Base-by-base conservation (phyloP, 371 early-diverging fungal species). In the Entomophthora muscae region DNA sequence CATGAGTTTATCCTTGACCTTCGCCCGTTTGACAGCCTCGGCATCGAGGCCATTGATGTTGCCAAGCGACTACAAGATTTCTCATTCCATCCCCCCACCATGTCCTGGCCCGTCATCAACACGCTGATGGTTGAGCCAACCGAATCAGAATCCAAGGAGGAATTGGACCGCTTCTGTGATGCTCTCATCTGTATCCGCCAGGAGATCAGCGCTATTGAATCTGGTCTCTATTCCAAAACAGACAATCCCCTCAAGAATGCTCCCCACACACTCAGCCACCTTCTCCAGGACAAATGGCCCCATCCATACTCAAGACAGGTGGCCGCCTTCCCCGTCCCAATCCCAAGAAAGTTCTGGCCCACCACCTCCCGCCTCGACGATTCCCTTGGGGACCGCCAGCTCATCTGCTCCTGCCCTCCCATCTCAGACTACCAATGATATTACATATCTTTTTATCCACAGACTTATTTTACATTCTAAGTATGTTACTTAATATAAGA, bases 41-140 rank as follows among this genome's bases (percentile, higher is more conserved):
- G 86, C 51, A 76, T 97, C 70, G 86, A 90, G 70, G 95, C 91
- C 28, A 88, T 95, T 58, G 98, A 97, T 70, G 82, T 97, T 68
- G 98, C 98, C 72, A 97, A 97, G 82, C 88, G 98, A 62, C 82
- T 97, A 61, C 90, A 93, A 76, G 98, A 97, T 76, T 97, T 94
- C 70, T 91, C 93, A 26, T 95, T 95, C 85, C 98, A 97, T 76
- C 82, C 85, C 32, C 98, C 98, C 33, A 97, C 98, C 69, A 95
- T 97, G 98, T 93, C 94, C 13, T 97, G 94, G 90, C 98, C 98
- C 32, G 95, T 96, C 26, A 79, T 90, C 68, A 91, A 93, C 81
- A 94, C 96, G 13, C 81, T 97, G 58, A 95, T 97, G 96, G 84
- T 97, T 67, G 98, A 97, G 77, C 98, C 98, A n/a, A 97, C 98